Evolutionary conservation across 257 asterid genomes (phyloP).

Genomic region (Nicotiana tabacum): DNA sequence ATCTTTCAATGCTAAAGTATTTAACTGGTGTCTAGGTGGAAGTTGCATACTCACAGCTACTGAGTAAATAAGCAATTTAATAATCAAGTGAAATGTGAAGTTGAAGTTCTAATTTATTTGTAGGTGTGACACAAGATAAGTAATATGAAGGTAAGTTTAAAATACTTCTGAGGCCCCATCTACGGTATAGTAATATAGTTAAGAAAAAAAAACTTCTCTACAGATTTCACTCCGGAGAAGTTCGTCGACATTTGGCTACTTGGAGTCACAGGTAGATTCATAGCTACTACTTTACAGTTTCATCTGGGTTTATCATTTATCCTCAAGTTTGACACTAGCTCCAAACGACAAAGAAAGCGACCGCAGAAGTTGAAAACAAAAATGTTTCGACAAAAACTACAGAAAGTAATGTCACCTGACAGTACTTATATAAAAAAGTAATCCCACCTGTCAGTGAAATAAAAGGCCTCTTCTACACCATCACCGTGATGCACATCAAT

Average conservation of each 20-base stretch:
- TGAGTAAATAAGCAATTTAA: background rate
- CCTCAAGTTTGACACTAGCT: background rate
- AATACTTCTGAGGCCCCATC: background rate
- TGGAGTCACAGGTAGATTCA: background rate
- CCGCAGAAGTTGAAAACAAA: background rate
- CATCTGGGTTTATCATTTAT: background rate
- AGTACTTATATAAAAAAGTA: background rate
- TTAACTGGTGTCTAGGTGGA: background rate
- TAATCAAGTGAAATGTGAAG: background rate
- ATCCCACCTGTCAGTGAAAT: conserved; percentile 81
- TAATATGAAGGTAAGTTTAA: background rate
- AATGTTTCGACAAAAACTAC: background rate
- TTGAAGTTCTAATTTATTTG: background rate
- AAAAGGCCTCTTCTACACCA: conserved; percentile 99
- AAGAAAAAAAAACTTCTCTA: background rate
- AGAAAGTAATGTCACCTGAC: background rate
- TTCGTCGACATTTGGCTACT: background rate
- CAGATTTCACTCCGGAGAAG: background rate
- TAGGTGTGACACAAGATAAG: background rate
- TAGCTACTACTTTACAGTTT: background rate
- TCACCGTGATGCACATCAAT: conserved; percentile 99
- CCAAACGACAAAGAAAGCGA: background rate
- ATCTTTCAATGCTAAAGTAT: background rate
- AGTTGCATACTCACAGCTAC: background rate
- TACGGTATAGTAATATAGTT: background rate